A percentile compares a stretch with the other conserved stretches of the same genome.
These are phyloP conservation scores for Teunomyces funiuensis DNA, from an alignment of 805 yeast genomes.

Conservation along the genomic window DNA sequence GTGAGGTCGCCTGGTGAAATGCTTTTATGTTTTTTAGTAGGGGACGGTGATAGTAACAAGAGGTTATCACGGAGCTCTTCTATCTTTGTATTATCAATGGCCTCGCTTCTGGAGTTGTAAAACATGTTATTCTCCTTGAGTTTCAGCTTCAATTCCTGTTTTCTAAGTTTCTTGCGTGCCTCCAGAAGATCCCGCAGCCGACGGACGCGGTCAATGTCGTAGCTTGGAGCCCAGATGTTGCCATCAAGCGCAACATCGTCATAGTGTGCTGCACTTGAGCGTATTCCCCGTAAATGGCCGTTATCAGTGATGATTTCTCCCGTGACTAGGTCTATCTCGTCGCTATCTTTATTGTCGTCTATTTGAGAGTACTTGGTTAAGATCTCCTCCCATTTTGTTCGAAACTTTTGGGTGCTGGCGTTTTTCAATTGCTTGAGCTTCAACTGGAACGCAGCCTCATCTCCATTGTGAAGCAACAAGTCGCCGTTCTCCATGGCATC, in stretches of 20 bases:
- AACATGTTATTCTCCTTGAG: conserved; percentile 14
- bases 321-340: conserved; percentile 61
- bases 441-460: conserved; percentile 16
- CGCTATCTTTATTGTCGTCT: conserved; percentile 55
- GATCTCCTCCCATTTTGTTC: conserved; percentile 49
- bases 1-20: background rate
- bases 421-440: conserved; percentile 26
- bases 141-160: conserved; percentile 15
- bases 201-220: conserved; percentile 13
- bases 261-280: conserved; percentile 6
- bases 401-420: conserved; percentile 29
- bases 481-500: background rate
- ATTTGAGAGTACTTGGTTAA: conserved; percentile 50
- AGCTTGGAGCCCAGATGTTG: conserved; percentile 40
- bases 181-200: background rate
- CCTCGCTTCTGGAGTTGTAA: background rate
- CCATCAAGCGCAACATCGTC: conserved; percentile 13
- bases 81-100: background rate
- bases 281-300: conserved; percentile 63
- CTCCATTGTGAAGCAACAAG: background rate
- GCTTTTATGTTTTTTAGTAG: conserved; percentile 5
- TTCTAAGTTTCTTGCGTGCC: background rate
- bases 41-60: conserved; percentile 4
- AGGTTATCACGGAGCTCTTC: conserved; percentile 6
- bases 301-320: conserved; percentile 64